Base-by-base conservation (phyloP, 768 basidiomycete species). In the Cyclocybe cylindracea region DNA sequence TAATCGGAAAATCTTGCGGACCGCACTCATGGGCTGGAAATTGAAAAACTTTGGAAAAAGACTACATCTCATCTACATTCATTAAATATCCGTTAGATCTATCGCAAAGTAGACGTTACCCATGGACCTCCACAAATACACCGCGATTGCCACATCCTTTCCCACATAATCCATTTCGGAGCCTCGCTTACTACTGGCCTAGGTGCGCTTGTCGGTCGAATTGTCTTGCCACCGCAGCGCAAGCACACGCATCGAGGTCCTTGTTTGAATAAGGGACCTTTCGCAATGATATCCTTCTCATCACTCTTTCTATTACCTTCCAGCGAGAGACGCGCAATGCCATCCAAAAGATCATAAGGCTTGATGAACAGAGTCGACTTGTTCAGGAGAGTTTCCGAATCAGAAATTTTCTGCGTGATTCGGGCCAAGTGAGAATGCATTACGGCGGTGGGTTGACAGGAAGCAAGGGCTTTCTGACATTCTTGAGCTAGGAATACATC, bases 81-180 rank as follows among this genome's bases (percentile, higher is more conserved):
- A 33, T 13, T 7, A 19, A 24, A 32, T n/a, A n/a, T 35, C 2
- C 34, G 33, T 8, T 11, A 35, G n/a, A 19, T 48, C 19, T 37
- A 49, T 32, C 8, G n/a, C 19, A 36, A 47, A 46, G 34, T 34
- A 44, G 39, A 33, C 34, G 61, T 53, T 34, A 61, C 56, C 89
- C 89, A 91, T 8, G 66, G 59, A 8, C 89, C 89, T 24, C 86
- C 87, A 68, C 89, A 92, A 14, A 91, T 73, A 65, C 89, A 92
- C 19, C 75, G 75, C 18, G 60, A 64, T 32, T 64, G 65, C 85
- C 84, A 90, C 58, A 72, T 74, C 55, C 69, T 81, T 66, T 86
- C 83, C 86, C 87, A 92, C 14, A 75, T 69, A 44, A 67, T 73
- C 89, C 89, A 75, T 45, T 59, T 50, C 70, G 77, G 24, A 54